These are phyloP conservation scores for Backusella morwellensis DNA, from an alignment of 192 early-diverging fungal species.

Conservation along the genomic window DNA sequence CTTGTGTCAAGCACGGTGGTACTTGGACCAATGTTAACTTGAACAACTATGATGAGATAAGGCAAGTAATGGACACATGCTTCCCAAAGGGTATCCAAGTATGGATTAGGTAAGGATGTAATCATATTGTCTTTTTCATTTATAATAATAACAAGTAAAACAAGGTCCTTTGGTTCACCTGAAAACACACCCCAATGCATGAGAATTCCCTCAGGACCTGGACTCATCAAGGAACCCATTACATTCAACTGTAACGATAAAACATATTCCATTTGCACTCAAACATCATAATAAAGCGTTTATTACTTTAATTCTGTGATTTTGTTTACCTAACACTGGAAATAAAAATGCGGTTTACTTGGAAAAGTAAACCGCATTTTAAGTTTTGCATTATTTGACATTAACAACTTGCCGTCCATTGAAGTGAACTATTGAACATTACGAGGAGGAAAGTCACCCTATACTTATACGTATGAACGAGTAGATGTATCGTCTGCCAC, in stretches of 20 bases:
- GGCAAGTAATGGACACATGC: background rate
- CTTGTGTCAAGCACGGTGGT: background rate
- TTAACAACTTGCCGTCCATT: too few species aligned
- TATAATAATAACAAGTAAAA: background rate
- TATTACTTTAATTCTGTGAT: constrained; percentile 43
- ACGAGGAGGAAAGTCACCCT: too few species aligned
- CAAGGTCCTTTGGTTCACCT: background rate
- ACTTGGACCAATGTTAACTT: background rate
- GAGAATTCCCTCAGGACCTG: background rate
- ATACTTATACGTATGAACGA: too few species aligned
- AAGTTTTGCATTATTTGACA: too few species aligned
- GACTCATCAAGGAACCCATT: background rate
- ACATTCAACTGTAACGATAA: background rate
- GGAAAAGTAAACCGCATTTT: too few species aligned
- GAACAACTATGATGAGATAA: background rate
- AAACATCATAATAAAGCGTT: background rate
- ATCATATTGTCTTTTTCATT: background rate
- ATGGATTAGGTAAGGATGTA: background rate
- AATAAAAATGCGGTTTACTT: too few species aligned
- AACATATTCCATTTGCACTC: background rate
- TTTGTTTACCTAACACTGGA: constrained; percentile 70
- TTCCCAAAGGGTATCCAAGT: background rate
- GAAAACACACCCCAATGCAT: background rate
- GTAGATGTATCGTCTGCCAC: too few species aligned
- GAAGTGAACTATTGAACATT: too few species aligned